phyloP scores from a whole-genome alignment of 768 basidiomycete species.

The Hericium rajendrae region DNA sequence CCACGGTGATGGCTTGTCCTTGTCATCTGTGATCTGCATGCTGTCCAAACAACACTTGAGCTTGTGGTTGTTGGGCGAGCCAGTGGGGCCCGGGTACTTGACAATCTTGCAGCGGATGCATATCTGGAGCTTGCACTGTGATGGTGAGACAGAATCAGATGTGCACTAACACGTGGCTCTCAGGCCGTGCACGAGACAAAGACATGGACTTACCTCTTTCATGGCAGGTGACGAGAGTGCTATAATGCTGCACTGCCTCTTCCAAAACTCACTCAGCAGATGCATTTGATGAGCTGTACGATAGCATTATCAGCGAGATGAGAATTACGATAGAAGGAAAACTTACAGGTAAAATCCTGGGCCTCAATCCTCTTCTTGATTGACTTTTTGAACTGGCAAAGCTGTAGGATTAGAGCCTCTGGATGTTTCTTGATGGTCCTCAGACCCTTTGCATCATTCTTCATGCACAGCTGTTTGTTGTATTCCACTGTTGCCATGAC shows the following conservation, averaged over 20 bases:
- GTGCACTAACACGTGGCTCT: too few species aligned
- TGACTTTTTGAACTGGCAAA: constrained; percentile 1
- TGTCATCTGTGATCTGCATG: background rate
- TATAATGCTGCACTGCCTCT: constrained; percentile 1
- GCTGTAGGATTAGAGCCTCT: constrained; percentile 7
- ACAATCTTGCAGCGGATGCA: background rate
- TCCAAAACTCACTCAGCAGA: background rate
- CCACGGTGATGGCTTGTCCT: background rate
- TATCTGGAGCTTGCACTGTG: background rate
- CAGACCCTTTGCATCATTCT: background rate
- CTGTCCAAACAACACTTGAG: constrained; percentile 10
- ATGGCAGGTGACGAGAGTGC: background rate
- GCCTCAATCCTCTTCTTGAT: constrained; percentile 2
- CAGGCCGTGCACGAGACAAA: background rate
- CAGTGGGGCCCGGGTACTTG: background rate
- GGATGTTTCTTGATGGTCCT: constrained; percentile 5
- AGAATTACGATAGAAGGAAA: background rate
- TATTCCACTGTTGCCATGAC: constrained; percentile 1
- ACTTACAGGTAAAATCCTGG: background rate
- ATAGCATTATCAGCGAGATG: background rate
- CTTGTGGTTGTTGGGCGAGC: constrained; percentile 8
- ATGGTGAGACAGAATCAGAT: background rate
- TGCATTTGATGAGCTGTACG: too few species aligned
- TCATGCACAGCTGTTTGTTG: constrained; percentile 1
- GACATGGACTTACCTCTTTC: background rate